Percentiles rank a stretch among this genome's conserved stretches.
Evolutionary conservation across 2,329 filamentous ascomycete species (phyloP).

Genomic region (Aspergillus quadricinctus): DNA sequence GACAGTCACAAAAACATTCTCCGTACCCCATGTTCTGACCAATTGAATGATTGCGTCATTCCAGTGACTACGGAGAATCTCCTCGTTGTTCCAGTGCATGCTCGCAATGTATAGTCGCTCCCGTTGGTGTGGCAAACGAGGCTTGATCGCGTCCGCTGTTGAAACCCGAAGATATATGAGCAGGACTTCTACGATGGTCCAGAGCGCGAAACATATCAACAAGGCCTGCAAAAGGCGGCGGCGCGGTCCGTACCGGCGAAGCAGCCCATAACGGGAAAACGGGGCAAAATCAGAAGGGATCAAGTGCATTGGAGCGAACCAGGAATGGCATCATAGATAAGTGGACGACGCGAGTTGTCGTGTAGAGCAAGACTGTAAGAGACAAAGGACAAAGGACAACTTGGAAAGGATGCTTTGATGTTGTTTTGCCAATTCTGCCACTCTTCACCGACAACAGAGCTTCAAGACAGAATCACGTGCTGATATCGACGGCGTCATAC

Average conservation of each 20-base stretch:
- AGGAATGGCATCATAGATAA: not conserved
- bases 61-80: constrained; percentile 59
- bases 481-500: no score
- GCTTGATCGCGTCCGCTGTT: constrained; percentile 9
- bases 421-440: no score
- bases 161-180: constrained; percentile 14
- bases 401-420: no score
- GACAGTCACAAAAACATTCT: constrained; percentile 65
- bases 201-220: constrained; percentile 14
- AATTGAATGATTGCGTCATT: constrained; percentile 56
- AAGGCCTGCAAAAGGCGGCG: constrained; percentile 16
- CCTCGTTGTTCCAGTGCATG: constrained; percentile 65
- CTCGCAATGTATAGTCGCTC: constrained; percentile 61
- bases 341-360: not conserved
- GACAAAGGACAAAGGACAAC: no score
- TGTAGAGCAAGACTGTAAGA: no score
- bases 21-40: constrained; percentile 52
- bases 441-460: no score
- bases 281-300: not conserved
- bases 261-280: not conserved
- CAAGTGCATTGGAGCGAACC: not conserved
- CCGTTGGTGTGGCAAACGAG: constrained; percentile 7
- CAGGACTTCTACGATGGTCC: constrained; percentile 18
- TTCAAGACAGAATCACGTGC: no score
- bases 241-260: constrained; percentile 11